phyloP scores from a whole-genome alignment of 73 alveolate species.

The Uronychia setigera region DNA sequence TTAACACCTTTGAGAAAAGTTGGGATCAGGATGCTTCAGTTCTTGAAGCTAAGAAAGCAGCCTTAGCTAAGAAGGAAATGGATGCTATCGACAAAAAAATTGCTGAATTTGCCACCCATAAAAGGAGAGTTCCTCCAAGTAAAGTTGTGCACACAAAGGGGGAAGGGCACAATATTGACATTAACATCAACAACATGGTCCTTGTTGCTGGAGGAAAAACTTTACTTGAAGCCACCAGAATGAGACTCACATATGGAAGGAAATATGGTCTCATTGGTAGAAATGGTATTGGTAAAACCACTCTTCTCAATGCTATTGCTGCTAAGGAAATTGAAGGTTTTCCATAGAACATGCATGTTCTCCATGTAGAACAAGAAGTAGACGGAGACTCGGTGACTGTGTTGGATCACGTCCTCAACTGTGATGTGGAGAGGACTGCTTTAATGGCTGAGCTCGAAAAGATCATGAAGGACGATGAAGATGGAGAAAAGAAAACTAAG shows the following conservation, averaged over 20 bases:
- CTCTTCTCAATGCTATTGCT: slow-evolving; percentile 95
- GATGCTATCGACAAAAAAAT: slow-evolving; percentile 92
- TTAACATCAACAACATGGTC: slow-evolving; percentile 83
- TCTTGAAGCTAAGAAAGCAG: slow-evolving; percentile 67
- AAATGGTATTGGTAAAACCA: slow-evolving; percentile 99
- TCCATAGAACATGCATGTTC: slow-evolving; percentile 89
- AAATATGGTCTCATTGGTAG: slow-evolving; percentile 98
- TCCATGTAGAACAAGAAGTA: slow-evolving; percentile 96
- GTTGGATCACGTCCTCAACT: slow-evolving; percentile 80
- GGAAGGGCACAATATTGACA: slow-evolving; percentile 88
- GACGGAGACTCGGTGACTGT: slow-evolving; percentile 87
- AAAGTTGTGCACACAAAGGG: slow-evolving; percentile 87
- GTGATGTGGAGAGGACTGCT: slow-evolving; percentile 93
- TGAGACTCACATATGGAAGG: slow-evolving; percentile 90
- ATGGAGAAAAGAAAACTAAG: slow-evolving; percentile 46
- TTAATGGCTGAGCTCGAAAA: slow-evolving; percentile 79
- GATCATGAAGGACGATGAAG: slow-evolving; percentile 16
- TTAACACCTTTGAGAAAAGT: slow-evolving; percentile 69
- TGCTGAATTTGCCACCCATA: slow-evolving; percentile 73
- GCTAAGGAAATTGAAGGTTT: slow-evolving; percentile 94
- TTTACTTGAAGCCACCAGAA: slow-evolving; percentile 91
- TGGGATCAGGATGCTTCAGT: slow-evolving; percentile 30
- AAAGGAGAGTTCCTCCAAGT: slow-evolving; percentile 84
- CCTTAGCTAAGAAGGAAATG: slow-evolving; percentile 57
- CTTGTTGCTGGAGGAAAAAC: slow-evolving; percentile 97